These are phyloP conservation scores for Apiotrichum sp. DNA, from an alignment of 1,284 basidiomycete genomes.

Conservation along the genomic window DNA sequence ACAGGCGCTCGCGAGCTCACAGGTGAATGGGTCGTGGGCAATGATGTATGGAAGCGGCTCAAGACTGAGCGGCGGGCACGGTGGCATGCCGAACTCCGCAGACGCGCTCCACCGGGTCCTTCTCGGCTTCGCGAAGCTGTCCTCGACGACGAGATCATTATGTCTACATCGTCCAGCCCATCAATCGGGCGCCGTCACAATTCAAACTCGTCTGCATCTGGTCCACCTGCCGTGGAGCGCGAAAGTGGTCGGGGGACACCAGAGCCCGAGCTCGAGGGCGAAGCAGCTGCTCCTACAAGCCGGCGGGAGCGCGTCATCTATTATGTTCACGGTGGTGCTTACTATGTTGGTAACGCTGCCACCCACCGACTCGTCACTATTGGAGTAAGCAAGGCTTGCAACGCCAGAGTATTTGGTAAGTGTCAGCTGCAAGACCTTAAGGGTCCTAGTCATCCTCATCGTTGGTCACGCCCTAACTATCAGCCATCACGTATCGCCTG, in stretches of 20 bases:
- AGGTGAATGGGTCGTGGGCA: slow-evolving; percentile 95
- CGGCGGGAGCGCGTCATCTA: slow-evolving; percentile 75
- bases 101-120: slow-evolving; percentile 4
- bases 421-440: no score
- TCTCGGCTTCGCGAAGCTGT: slow-evolving; percentile 9
- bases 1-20: slow-evolving; percentile 73
- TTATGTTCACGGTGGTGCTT: slow-evolving; percentile 93
- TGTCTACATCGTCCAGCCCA: not conserved
- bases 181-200: not conserved
- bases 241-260: slow-evolving; percentile 12
- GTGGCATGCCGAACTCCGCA: slow-evolving; percentile 17
- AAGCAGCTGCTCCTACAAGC: slow-evolving; percentile 5
- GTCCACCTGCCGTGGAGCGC: not conserved
- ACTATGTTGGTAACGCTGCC: slow-evolving; percentile 90
- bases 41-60: slow-evolving; percentile 78
- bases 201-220: not conserved
- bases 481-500: slow-evolving; percentile 91
- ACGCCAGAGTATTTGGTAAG: slow-evolving; percentile 86
- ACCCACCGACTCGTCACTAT: slow-evolving; percentile 89
- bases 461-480: no score
- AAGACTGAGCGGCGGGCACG: slow-evolving; percentile 70
- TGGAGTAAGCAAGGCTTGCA: slow-evolving; percentile 80
- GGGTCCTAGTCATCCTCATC: no score
- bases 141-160: not conserved
- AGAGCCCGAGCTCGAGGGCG: slow-evolving; percentile 21